Conservation (phyloP, 2,329 filamentous ascomycete species). For the Monilinia fructicola region DNA sequence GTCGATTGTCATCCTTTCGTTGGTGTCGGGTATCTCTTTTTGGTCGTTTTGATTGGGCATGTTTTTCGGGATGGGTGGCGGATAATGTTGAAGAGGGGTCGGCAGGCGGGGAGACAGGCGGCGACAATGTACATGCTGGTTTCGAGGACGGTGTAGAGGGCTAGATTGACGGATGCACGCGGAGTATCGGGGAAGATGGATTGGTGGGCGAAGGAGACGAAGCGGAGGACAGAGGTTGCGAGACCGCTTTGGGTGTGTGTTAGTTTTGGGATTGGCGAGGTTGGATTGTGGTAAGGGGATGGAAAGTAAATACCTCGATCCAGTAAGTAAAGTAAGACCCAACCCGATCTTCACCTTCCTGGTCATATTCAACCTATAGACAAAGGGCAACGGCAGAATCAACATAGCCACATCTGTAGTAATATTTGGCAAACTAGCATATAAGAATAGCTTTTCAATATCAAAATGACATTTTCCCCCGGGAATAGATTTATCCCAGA, state of each 20-base stretch:
- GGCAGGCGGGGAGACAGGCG: slow-evolving; percentile 23
- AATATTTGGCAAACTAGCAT: slow-evolving; percentile 47
- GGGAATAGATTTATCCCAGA: slow-evolving; percentile 28
- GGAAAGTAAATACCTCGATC: slow-evolving; percentile 18
- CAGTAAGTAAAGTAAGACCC: slow-evolving; percentile 17
- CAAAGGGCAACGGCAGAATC: slow-evolving; percentile 38
- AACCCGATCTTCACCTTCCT: slow-evolving; percentile 21
- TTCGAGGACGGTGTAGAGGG: slow-evolving; percentile 23
- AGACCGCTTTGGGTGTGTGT: slow-evolving; percentile 22
- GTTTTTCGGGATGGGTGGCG: slow-evolving; percentile 11
- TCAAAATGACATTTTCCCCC: slow-evolving; percentile 24
- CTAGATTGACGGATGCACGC: slow-evolving; percentile 19
- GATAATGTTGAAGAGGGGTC: slow-evolving; percentile 20
- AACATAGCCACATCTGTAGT: slow-evolving; percentile 44
- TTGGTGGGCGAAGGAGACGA: slow-evolving; percentile 12
- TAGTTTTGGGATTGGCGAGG: background rate
- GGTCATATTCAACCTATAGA: slow-evolving; percentile 40
- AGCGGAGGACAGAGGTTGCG: slow-evolving; percentile 23
- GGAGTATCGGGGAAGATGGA: slow-evolving; percentile 19
- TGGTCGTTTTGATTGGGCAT: background rate
- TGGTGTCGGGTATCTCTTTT: background rate
- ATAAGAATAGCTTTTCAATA: slow-evolving; percentile 43
- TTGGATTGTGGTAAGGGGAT: background rate
- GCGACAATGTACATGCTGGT: slow-evolving; percentile 26
- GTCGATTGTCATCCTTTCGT: background rate